phyloP scores from a whole-genome alignment of 768 basidiomycete species.

The Tylopilus balloui region DNA sequence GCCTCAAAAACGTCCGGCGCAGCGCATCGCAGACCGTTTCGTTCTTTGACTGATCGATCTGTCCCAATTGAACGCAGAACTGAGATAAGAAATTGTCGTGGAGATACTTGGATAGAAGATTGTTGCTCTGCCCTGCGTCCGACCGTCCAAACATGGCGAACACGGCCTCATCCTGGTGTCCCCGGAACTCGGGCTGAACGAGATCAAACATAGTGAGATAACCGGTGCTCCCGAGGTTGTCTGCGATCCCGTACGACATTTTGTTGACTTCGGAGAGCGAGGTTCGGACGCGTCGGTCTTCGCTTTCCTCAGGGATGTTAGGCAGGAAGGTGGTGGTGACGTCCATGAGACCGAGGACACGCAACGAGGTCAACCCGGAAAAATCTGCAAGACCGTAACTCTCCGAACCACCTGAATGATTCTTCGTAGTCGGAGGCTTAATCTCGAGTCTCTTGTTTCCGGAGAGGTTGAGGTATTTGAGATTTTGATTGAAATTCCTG shows the following conservation, averaged over 20 bases:
- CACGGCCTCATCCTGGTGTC: conserved; percentile 71
- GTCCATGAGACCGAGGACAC: conserved; percentile 96
- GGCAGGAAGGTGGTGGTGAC: conserved; percentile 63
- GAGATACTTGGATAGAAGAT: conserved; percentile 74
- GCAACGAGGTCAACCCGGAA: conserved; percentile 76
- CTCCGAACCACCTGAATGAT: conserved; percentile 20
- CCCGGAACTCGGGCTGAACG: conserved; percentile 81
- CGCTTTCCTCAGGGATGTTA: conserved; percentile 78
- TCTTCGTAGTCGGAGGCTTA: conserved; percentile 51
- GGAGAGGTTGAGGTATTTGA: conserved; percentile 92
- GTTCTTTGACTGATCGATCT: conserved; percentile 31
- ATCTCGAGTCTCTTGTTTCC: conserved; percentile 97
- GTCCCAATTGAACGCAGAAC: conserved; percentile 56
- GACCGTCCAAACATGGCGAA: conserved; percentile 95
- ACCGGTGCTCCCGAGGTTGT: conserved; percentile 77
- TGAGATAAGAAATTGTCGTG: conserved; percentile 72
- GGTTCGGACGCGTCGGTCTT: conserved; percentile 88
- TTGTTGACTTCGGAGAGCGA: conserved; percentile 83
- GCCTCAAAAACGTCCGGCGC: conserved; percentile 79
- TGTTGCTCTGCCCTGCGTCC: conserved; percentile 52
- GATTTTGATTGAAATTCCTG: conserved; percentile 95
- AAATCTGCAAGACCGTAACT: conserved; percentile 67
- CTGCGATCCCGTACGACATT: conserved; percentile 96
- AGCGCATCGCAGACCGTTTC: conserved; percentile 73
- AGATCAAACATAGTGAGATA: conserved; percentile 88